A percentile compares a stretch with the other conserved stretches of the same genome.
These are phyloP conservation scores for Trypanosoma vivax DNA, from an alignment of 208 protist genomes.

Conservation along the genomic window DNA sequence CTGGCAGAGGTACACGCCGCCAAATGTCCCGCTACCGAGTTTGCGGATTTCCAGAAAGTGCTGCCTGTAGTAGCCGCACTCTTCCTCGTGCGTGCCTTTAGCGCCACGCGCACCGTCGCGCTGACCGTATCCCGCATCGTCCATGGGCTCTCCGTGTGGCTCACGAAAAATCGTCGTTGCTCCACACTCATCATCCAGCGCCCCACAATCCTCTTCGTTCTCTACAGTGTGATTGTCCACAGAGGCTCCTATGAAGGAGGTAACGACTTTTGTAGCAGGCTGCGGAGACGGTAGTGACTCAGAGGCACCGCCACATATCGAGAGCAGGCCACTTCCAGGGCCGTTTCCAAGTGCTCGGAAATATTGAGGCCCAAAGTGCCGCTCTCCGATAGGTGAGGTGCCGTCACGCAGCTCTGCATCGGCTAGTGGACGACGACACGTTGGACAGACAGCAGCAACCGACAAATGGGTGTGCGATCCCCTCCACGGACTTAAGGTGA, in stretches of 20 bases:
- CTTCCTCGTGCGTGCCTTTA: conserved; percentile 1
- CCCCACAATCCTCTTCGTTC: conserved; percentile 1
- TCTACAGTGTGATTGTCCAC: too few relatives aligned
- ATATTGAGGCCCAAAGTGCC: conserved; percentile 51
- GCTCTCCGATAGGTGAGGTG: not conserved
- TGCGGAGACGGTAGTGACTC: conserved; percentile 1
- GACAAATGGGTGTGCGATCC: not conserved
- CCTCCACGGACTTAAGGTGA: not conserved
- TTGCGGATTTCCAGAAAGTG: conserved; percentile 84
- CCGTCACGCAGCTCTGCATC: not conserved
- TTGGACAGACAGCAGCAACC: conserved; percentile 20
- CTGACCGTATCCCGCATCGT: not conserved
- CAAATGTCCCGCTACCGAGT: conserved; percentile 78
- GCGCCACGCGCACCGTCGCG: not conserved
- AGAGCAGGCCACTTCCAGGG: conserved; percentile 17
- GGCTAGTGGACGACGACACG: conserved; percentile 20
- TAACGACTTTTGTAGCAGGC: too few relatives aligned
- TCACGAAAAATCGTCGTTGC: not conserved
- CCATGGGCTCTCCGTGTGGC: not conserved
- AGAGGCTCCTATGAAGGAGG: too few relatives aligned
- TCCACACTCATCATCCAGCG: not conserved
- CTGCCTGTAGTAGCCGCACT: conserved; percentile 68
- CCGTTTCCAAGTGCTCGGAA: conserved; percentile 36
- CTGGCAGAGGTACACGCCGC: conserved; percentile 81
- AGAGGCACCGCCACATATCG: conserved; percentile 32